Conservation (phyloP, 1,284 basidiomycete genomes). For the Cryptococcus sp. region DNA sequence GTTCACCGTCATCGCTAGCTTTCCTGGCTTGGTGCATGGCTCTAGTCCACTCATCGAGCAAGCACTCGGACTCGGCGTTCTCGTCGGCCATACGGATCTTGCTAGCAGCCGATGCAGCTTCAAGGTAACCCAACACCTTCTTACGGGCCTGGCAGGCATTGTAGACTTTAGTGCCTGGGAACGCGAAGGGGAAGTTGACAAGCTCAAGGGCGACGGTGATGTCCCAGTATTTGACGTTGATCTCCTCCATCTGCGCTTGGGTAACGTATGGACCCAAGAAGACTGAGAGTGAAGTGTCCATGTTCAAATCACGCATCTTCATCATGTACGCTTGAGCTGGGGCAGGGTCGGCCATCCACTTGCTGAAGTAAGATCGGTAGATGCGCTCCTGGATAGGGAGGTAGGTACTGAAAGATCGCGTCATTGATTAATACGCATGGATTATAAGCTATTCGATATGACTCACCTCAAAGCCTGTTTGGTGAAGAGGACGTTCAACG, state of each 20-base stretch:
- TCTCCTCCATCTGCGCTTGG: conserved; percentile 72
- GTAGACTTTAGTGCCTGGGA: conserved; percentile 96
- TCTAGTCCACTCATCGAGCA: conserved; percentile 90
- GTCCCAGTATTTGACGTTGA: conserved; percentile 92
- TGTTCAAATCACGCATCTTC: conserved; percentile 88
- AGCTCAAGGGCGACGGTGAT: conserved; percentile 95
- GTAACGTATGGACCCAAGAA: conserved; percentile 92
- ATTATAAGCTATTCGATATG: conserved; percentile 6
- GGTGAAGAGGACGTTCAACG: conserved; percentile 90
- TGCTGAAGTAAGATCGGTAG: conserved; percentile 71
- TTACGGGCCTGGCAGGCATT: conserved; percentile 93
- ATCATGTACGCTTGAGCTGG: conserved; percentile 78
- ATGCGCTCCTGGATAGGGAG: conserved; percentile 83
- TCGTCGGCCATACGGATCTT: conserved; percentile 78
- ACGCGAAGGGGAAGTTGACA: conserved; percentile 96
- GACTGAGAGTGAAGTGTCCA: conserved; percentile 94
- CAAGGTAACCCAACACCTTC: conserved; percentile 79
- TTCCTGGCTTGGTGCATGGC: conserved; percentile 61
- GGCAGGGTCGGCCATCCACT: conserved; percentile 66
- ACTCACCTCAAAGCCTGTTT: conserved; percentile 83
- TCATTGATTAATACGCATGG: conserved; percentile 14
- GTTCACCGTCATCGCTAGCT: conserved; percentile 66
- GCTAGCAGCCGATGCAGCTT: conserved; percentile 73
- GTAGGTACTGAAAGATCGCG: conserved; percentile 67
- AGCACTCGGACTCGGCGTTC: conserved; percentile 79